Evolutionary conservation across 331 rosid genomes (phyloP).

Genomic region (Prunus yedoensis): DNA sequence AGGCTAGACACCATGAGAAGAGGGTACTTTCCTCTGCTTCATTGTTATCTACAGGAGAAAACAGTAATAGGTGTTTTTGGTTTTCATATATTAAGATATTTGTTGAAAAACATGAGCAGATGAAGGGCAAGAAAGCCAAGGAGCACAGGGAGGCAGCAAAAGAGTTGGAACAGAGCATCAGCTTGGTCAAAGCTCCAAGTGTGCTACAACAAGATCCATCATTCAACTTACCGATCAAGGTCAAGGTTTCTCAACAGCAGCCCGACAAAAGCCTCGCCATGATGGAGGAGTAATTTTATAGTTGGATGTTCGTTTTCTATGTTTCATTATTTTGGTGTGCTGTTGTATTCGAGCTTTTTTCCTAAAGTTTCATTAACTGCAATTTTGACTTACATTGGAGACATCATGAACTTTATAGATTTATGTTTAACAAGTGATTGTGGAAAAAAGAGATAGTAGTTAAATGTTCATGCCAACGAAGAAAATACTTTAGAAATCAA

Average conservation of each 20-base stretch:
- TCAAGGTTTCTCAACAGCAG: conserved; percentile 35
- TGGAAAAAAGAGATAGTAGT: no score
- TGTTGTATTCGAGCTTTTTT: no score
- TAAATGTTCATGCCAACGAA: no score
- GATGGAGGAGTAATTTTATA: conserved; percentile 47
- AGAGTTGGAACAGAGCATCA: conserved; percentile 54
- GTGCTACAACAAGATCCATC: conserved; percentile 43
- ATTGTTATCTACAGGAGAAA: neutral
- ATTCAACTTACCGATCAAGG: conserved; percentile 47
- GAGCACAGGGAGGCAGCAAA: conserved; percentile 22
- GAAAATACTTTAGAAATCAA: no score
- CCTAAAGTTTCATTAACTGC: no score
- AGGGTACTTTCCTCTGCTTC: conserved; percentile 40
- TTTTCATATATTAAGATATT: neutral
- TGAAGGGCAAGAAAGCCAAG: conserved; percentile 42
- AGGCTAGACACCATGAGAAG: conserved; percentile 34
- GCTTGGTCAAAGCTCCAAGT: conserved; percentile 55
- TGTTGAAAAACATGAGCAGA: conserved; percentile 22
- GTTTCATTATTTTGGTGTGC: neutral
- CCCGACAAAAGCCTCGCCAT: conserved; percentile 37
- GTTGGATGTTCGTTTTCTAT: neutral
- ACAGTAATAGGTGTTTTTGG: neutral
- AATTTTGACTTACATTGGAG: no score
- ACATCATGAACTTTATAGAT: no score
- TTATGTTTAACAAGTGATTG: no score